Base-by-base conservation (phyloP, 148 eudicot genomes). In the Tetragonia tetragonoides region DNA sequence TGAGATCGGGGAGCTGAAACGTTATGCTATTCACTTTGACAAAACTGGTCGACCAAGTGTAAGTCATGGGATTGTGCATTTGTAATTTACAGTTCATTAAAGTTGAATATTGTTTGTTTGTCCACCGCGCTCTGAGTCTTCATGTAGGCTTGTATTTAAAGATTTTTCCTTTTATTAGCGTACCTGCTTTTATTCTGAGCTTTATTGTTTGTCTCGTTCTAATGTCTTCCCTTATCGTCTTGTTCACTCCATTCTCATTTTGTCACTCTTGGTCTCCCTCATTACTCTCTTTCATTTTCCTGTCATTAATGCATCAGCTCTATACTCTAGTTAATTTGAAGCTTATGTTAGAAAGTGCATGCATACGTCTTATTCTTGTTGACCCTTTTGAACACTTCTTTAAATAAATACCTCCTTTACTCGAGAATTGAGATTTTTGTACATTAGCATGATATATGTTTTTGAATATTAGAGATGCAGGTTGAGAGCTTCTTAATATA, bases 21-120 rank as follows among this genome's bases (percentile, higher is more conserved):
- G 98, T 68, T 92, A 88, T 88, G 97, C 95, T 64, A 82, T 95
- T 80, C 98, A 92, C 79, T 92, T 76, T 76, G 90, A 91, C 86
- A 88, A 85, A 82, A 82, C 83, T 83, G 98, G 97, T 15, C 91
- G 85, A 40, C 89, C 97, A 60, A 92, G 95, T 88, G 97, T 95
- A 88, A 90, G 97, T 86, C 54, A 38, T 1, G n/a, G 40, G 44
- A 71, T 66, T 56, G 28, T 44, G 5, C 59, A 56, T 20, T 66
- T 46, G 1, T 71, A 2, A 54, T 76, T 44, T 23, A 20, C 72
- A 70, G 16, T 49, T 59, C 62, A 49, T 70, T 69, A 5, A 68
- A 68, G 34, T 42, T 20, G 14, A 10, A 42, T 42, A 18, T 76
- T 66, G 39, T 39, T 38, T 67, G n/a, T 16, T 40, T 1, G 18